Evolutionary conservation across 2,329 filamentous ascomycete genomes (phyloP), one percentile per base, ranked within the genome.

Genomic region (Verticillium albo-atrum): DNA sequence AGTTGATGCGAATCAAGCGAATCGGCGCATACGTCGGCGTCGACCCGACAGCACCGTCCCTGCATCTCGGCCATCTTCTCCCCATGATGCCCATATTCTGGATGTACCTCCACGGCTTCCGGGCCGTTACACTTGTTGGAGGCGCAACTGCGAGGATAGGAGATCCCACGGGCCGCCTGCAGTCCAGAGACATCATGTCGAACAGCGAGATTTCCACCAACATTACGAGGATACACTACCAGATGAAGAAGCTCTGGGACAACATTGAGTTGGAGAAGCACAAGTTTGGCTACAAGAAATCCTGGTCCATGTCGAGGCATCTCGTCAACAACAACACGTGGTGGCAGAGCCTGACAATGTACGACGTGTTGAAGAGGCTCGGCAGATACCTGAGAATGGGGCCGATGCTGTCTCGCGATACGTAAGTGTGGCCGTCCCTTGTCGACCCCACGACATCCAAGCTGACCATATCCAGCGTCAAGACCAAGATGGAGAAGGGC

Each of bases 371-470:
- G 65, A 84, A 85, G 69, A 82, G 88, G 59, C 77, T 97, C 30
- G 95, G 92, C 3, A 83, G 82, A 32, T 82, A 87, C 53, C 86
- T 92, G 71, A 83, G 94, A 60, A 77, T 99, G 56, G 92, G 94
- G 1, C 84, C 92, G 3, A 92, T 99, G 91, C 81, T 99, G 61
- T 86, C 88, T 57, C 87, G 92, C 68, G 94, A 98, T 63, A 95
- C 90, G 89, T 92, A 74, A 80, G 90, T 85, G 54, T 64, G 15
- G 25, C 25, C 25, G 26, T 15, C 47, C n/a, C n/a, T 6, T 1
- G 12, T 32, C 51, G 17, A 20, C 27, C 30, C 5, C 26, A 6
- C 32, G n/a, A 3, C 3, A 55, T 26, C 9, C 10, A 23, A 25
- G 9, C 27, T 30, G 30, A 27, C n/a, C 14, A 3, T 6, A 1